Conservation (phyloP, 441 rosid species). For the California macrophylla region DNA sequence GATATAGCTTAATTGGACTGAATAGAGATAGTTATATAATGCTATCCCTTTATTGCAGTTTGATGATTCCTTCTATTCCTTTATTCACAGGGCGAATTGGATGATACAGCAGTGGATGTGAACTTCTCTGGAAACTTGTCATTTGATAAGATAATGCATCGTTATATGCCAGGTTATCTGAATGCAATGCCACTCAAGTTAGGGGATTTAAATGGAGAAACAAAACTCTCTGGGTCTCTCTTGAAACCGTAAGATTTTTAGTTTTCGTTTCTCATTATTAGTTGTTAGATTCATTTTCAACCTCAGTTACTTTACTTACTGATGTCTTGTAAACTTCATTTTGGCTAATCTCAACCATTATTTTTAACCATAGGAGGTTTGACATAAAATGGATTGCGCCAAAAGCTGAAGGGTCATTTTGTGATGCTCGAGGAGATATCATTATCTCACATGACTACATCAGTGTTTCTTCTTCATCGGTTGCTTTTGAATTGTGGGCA, state of each 20-base stretch:
- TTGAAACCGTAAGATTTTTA: constrained; percentile 68
- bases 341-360: constrained; percentile 20
- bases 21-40: background rate
- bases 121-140: constrained; percentile 85
- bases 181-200: constrained; percentile 58
- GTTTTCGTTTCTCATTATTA: constrained; percentile 1
- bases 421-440: constrained; percentile 97
- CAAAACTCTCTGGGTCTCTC: constrained; percentile 93
- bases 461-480: constrained; percentile 71
- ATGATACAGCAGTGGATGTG: constrained; percentile 83
- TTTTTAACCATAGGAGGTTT: constrained; percentile 63
- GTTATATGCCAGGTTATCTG: constrained; percentile 66
- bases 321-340: constrained; percentile 12
- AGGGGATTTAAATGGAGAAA: constrained; percentile 91
- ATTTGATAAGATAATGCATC: constrained; percentile 68
- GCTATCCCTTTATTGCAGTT: background rate
- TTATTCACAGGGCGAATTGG: constrained; percentile 74
- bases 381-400: constrained; percentile 97
- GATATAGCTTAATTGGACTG: background rate
- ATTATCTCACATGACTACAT: constrained; percentile 82
- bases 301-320: constrained; percentile 4
- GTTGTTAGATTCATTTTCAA: constrained; percentile 13
- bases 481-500: constrained; percentile 75
- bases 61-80: background rate
- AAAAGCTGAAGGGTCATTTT: constrained; percentile 94